These are phyloP conservation scores for Trichophyton benhamiae DNA, from an alignment of 2,329 filamentous ascomycete genomes.

Conservation along the genomic window DNA sequence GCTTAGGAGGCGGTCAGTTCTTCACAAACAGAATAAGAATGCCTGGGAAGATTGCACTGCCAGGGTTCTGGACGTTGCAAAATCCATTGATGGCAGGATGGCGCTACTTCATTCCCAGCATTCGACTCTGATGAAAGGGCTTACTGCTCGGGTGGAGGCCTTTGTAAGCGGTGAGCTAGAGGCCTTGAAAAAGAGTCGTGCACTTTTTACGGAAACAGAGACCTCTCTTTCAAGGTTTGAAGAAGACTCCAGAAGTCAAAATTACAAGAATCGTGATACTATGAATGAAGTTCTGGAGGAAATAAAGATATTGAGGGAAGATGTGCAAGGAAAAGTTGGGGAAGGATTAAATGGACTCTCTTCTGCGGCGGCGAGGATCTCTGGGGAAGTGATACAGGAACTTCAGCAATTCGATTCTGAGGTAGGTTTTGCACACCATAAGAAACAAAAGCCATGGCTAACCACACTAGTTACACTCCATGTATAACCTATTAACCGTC, in stretches of 20 bases:
- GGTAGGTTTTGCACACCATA: slow-evolving; percentile 23
- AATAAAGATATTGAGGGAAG: slow-evolving; percentile 77
- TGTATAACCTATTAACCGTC: slow-evolving; percentile 69
- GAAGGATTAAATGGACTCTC: slow-evolving; percentile 75
- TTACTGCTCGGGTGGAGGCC: slow-evolving; percentile 59
- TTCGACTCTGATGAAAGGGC: slow-evolving; percentile 51
- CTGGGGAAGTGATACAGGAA: slow-evolving; percentile 76
- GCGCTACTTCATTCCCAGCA: slow-evolving; percentile 62
- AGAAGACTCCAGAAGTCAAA: slow-evolving; percentile 47
- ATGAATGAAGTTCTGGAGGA: slow-evolving; percentile 89
- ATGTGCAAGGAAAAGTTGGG: slow-evolving; percentile 74
- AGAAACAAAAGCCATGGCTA: slow-evolving; percentile 10
- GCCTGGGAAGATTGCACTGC: slow-evolving; percentile 66
- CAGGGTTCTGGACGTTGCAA: slow-evolving; percentile 64
- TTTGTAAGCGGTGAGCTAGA: slow-evolving; percentile 67
- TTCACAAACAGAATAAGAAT: slow-evolving; percentile 66
- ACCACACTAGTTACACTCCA: slow-evolving; percentile 55
- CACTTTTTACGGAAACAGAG: slow-evolving; percentile 58
- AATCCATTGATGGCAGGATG: slow-evolving; percentile 62
- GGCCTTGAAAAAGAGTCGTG: slow-evolving; percentile 57
- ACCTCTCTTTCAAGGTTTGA: slow-evolving; percentile 56
- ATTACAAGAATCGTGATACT: slow-evolving; percentile 53
- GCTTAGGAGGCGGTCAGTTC: slow-evolving; percentile 68
- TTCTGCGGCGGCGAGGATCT: slow-evolving; percentile 73
- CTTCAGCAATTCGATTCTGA: slow-evolving; percentile 70